Base-by-base conservation (phyloP, 257 asterid species). In the Galeopsis tetrahit region DNA sequence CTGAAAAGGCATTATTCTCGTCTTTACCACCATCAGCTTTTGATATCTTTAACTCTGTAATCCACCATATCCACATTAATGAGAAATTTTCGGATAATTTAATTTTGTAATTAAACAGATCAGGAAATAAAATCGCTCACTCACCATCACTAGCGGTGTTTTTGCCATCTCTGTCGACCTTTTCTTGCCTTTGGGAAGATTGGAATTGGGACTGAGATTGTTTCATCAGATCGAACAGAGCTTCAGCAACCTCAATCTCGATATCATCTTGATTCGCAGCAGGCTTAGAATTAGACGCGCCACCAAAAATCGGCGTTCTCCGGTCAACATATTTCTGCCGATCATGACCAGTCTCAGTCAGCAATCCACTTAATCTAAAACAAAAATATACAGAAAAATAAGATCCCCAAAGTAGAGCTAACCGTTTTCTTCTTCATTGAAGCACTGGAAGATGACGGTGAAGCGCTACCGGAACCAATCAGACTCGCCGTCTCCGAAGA, bases 191-290 rank as follows among this genome's bases (percentile, higher is more conserved):
- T 9, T 59, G 77, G 74, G 84, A 76, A 71, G 80, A 74, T n/a
- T 62, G 75, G 38, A 58, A 61, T 35, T 71, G 76, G 13, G 86
- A 77, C 46, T 73, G 84, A 15, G 87, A 81, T 78, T 86, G 92
- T 74, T 80, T 84, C 89, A 79, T 82, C 75, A 88, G 88, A 79
- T 88, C 90, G 78, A 88, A 88, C 73, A 88, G 82, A 71, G 90
- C 95, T 80, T 88, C 95, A 13, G 85, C 90, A 43, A 86, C 92
- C 86, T 88, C 95, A 53, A 86, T 74, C 87, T 88, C 95, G 17
- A 85, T 82, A 42, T 88, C 90, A 42, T 83, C 87, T 76, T 83
- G 84, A 71, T 72, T 33, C 53, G 44, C 66, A 69, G 83, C 70
- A 49, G 73, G 56, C 67, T 69, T 75, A n/a, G 81, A 57, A 62